Evolutionary conservation across 2,329 filamentous ascomycete genomes (phyloP).

Genomic region (Diaporthe aspalathi): DNA sequence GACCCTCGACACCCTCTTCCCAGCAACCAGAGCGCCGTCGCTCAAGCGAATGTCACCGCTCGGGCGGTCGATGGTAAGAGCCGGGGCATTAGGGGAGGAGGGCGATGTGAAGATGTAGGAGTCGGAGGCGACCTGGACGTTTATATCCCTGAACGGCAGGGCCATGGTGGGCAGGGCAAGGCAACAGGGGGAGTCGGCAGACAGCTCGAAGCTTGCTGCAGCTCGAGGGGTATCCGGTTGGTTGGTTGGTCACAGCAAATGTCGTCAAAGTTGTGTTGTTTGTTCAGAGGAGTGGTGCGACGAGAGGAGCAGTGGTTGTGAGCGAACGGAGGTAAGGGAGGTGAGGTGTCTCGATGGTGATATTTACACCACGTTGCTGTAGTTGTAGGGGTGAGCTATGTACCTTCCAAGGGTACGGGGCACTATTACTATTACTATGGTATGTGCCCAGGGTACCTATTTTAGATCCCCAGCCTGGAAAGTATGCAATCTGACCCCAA

Average conservation of each 20-base stretch:
- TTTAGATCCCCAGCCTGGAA: background rate
- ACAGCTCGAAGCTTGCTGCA: slow-evolving; percentile 9
- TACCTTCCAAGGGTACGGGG: too few relatives aligned
- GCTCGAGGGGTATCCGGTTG: background rate
- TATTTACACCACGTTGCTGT: slow-evolving; percentile 31
- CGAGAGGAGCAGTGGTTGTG: background rate
- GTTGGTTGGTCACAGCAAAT: background rate
- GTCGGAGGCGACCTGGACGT: slow-evolving; percentile 90
- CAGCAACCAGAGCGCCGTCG: slow-evolving; percentile 79
- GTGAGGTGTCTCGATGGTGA: slow-evolving; percentile 7
- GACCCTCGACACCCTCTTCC: slow-evolving; percentile 78
- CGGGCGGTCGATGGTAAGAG: slow-evolving; percentile 89
- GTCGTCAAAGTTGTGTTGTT: background rate
- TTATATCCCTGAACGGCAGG: slow-evolving; percentile 93
- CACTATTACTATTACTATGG: too few relatives aligned
- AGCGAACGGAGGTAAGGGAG: slow-evolving; percentile 9
- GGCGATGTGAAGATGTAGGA: slow-evolving; percentile 98
- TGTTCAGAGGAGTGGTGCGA: background rate
- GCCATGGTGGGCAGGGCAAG: slow-evolving; percentile 49
- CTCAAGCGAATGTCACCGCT: slow-evolving; percentile 90
- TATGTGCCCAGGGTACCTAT: slow-evolving; percentile 18
- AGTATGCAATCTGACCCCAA: slow-evolving; percentile 17
- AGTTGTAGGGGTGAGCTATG: slow-evolving; percentile 4
- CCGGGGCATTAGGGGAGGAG: slow-evolving; percentile 88
- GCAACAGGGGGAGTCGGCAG: slow-evolving; percentile 15